Percentiles rank a stretch among this genome's conserved stretches.
Evolutionary conservation across 208 protist genomes (phyloP).

Genomic region (Strigomonas oncopelti): DNA sequence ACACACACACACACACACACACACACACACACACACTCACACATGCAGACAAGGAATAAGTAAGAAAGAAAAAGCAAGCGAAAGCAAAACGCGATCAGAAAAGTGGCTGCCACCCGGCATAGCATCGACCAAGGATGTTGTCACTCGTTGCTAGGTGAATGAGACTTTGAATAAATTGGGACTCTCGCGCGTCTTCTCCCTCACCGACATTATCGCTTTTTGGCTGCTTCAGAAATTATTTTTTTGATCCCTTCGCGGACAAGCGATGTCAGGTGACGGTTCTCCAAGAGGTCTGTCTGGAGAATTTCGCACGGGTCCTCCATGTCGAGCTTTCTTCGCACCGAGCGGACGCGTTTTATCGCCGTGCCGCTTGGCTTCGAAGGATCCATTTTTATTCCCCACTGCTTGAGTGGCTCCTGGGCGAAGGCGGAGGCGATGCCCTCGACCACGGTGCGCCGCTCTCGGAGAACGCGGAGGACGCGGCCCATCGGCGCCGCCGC

Average conservation of each 20-base stretch:
- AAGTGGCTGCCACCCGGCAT: conserved; percentile 33
- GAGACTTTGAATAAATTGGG: conserved; percentile 58
- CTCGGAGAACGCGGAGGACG: conserved; percentile 36
- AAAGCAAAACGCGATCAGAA: conserved; percentile 18
- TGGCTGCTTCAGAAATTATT: background rate
- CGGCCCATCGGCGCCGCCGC: conserved; percentile 60
- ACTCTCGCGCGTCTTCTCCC: background rate
- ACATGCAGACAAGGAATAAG: background rate
- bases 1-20: too few species aligned
- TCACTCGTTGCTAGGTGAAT: conserved; percentile 81
- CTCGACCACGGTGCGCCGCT: conserved; percentile 58
- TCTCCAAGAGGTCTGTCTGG: background rate
- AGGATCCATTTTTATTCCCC: conserved; percentile 7
- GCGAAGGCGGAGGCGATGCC: conserved; percentile 87
- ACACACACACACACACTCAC: background rate
- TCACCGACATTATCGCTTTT: background rate
- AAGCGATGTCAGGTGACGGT: background rate
- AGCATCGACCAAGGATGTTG: conserved; percentile 77
- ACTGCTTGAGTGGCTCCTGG: conserved; percentile 84
- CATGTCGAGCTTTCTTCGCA: conserved; percentile 32
- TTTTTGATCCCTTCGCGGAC: background rate
- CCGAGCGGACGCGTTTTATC: conserved; percentile 15
- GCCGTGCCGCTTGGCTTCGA: background rate
- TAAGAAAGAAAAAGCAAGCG: conserved; percentile 15
- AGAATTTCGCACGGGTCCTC: conserved; percentile 24